Percentiles rank a stretch among this genome's conserved stretches.
Evolutionary conservation across 192 early-diverging fungal species (phyloP).

Genomic region (Entophlyctis helioformis): DNA sequence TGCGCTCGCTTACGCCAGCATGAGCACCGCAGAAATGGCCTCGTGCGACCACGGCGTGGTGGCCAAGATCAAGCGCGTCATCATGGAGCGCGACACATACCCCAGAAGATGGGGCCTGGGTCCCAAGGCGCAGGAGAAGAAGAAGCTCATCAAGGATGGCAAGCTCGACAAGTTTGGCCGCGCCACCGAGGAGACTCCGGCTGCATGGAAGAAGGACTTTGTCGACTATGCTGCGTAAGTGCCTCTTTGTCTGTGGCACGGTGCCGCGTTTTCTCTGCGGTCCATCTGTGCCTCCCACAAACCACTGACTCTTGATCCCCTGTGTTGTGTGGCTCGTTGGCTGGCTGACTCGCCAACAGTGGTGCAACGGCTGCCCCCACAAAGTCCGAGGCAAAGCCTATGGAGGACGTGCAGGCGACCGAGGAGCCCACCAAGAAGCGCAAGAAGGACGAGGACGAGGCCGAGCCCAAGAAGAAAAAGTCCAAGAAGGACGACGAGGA

Average conservation of each 20-base stretch:
- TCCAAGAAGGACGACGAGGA: constrained; percentile 28
- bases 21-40: constrained; percentile 97
- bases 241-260: constrained; percentile 3
- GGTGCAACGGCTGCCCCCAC: too few species aligned
- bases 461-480: constrained; percentile 18
- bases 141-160: constrained; percentile 95
- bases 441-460: constrained; percentile 20
- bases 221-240: constrained; percentile 30
- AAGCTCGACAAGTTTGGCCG: constrained; percentile 97
- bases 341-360: background rate
- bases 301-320: constrained; percentile 5
- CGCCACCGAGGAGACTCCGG: constrained; percentile 74
- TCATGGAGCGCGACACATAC: constrained; percentile 99
- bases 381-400: constrained; percentile 3
- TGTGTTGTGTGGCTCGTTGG: background rate
- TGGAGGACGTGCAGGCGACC: background rate
- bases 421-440: constrained; percentile 16
- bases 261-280: constrained; percentile 1
- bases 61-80: constrained; percentile 99
- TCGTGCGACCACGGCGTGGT: constrained; percentile 94
- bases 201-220: constrained; percentile 60
- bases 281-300: constrained; percentile 5
- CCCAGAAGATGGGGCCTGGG: constrained; percentile 97
- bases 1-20: constrained; percentile 91
- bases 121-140: constrained; percentile 91